These are phyloP conservation scores for Cercospora nicotianae DNA, from an alignment of 2,329 filamentous ascomycete species.

Conservation along the genomic window DNA sequence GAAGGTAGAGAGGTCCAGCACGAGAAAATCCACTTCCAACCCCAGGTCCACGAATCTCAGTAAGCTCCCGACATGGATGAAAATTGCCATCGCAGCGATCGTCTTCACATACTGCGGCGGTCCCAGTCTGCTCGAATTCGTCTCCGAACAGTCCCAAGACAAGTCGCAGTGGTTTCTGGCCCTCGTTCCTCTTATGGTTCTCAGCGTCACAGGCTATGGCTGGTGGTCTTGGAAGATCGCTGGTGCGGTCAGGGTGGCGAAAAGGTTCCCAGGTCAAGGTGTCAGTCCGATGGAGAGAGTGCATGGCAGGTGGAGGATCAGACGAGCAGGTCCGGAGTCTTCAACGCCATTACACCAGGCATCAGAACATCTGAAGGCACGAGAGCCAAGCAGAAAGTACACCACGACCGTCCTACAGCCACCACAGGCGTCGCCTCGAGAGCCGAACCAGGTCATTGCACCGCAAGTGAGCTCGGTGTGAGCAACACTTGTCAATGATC, in stretches of 20 bases:
- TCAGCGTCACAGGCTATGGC: not conserved
- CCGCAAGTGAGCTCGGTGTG: not conserved
- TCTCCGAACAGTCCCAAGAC: not conserved
- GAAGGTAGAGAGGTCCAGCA: not conserved
- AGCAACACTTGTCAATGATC: not conserved
- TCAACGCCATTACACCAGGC: not conserved
- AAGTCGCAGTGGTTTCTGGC: not conserved
- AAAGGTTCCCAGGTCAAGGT: not conserved
- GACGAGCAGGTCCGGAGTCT: not conserved
- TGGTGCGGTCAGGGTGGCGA: not conserved
- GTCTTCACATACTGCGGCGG: conserved; percentile 2
- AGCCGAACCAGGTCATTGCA: not conserved
- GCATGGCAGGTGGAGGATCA: conserved; percentile 1
- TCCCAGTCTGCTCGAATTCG: not conserved
- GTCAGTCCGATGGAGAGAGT: not conserved
- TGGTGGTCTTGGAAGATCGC: not conserved
- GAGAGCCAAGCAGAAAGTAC: not conserved
- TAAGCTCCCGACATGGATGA: not conserved
- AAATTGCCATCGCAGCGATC: not conserved
- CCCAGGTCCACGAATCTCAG: not conserved
- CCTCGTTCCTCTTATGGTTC: not conserved
- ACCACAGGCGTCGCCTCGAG: not conserved
- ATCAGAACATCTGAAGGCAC: not conserved
- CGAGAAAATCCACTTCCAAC: not conserved
- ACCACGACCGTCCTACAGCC: not conserved